phyloP scores from a whole-genome alignment of 139 green algal species.

The Haematococcus lacustris region DNA sequence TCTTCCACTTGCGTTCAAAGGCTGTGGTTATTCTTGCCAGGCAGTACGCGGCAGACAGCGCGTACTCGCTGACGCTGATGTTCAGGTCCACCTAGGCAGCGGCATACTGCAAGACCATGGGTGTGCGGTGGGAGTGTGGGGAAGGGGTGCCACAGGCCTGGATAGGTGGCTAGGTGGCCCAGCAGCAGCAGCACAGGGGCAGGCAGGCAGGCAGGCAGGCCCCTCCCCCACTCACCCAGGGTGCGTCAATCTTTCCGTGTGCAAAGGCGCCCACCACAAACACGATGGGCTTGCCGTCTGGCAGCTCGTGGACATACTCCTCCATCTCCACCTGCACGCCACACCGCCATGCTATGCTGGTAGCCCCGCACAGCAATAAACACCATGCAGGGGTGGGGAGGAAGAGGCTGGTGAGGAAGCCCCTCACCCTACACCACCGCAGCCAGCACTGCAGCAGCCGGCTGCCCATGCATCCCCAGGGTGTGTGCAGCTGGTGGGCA shows the following conservation, averaged over 20 bases:
- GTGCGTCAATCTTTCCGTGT: conserved; percentile 82
- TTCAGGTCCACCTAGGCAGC: conserved; percentile 80
- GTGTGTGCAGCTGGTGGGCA: too few species aligned
- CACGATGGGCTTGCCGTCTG: conserved; percentile 50
- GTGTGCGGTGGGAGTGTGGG: too few species aligned
- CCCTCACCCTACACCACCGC: too few species aligned
- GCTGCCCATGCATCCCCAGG: too few species aligned
- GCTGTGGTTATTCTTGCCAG: conserved; percentile 80
- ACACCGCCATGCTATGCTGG: too few species aligned
- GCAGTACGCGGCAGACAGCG: conserved; percentile 83
- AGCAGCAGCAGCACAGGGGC: too few species aligned
- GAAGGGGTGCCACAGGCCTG: too few species aligned
- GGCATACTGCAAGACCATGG: too few species aligned
- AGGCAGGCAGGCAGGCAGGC: background rate
- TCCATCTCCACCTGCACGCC: conserved; percentile 36
- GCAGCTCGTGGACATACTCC: conserved; percentile 38
- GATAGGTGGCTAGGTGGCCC: too few species aligned
- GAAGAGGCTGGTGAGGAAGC: background rate
- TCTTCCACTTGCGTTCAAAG: conserved; percentile 81
- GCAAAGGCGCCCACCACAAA: conserved; percentile 91
- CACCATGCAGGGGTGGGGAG: background rate
- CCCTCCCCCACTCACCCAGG: conserved; percentile 23
- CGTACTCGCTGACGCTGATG: conserved; percentile 85
- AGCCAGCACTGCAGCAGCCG: too few species aligned
- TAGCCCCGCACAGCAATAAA: too few species aligned